phyloP scores from a whole-genome alignment of 2,329 filamentous ascomycete genomes.

The Lasiodiplodia sp. region DNA sequence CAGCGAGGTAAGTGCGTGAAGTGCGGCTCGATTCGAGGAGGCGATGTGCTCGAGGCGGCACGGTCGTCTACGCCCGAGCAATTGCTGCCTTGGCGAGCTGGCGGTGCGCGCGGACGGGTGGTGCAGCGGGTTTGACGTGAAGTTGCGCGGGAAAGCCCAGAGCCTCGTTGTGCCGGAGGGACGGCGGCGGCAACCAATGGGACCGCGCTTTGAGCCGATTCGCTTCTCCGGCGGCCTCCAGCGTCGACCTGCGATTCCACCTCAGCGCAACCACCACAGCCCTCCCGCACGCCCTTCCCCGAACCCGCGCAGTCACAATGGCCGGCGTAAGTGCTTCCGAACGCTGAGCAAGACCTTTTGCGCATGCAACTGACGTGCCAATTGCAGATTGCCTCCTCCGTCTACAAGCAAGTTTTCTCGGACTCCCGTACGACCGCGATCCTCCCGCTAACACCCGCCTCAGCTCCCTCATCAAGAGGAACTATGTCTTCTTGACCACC shows the following conservation, averaged over 20 bases:
- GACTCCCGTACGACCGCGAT: constrained; percentile 31
- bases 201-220: constrained; percentile 28
- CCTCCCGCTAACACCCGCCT: constrained; percentile 43
- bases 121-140: constrained; percentile 1
- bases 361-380: constrained; percentile 38
- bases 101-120: not conserved
- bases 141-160: constrained; percentile 13
- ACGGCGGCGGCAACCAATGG: not conserved
- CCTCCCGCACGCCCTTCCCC: constrained; percentile 36
- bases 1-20: not conserved
- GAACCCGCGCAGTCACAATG: constrained; percentile 59
- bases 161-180: not conserved
- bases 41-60: not conserved
- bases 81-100: constrained; percentile 14
- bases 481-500: constrained; percentile 83
- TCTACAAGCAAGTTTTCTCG: constrained; percentile 59
- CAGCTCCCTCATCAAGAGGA: constrained; percentile 85
- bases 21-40: not conserved
- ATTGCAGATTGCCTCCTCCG: constrained; percentile 57
- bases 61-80: not conserved
- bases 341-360: constrained; percentile 34
- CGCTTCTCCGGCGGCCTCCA: constrained; percentile 28
- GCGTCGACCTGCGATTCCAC: constrained; percentile 32
- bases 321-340: constrained; percentile 59
- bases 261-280: constrained; percentile 38